Conservation (phyloP, 2,329 filamentous ascomycete species). For the Sporothrix schenckii region DNA sequence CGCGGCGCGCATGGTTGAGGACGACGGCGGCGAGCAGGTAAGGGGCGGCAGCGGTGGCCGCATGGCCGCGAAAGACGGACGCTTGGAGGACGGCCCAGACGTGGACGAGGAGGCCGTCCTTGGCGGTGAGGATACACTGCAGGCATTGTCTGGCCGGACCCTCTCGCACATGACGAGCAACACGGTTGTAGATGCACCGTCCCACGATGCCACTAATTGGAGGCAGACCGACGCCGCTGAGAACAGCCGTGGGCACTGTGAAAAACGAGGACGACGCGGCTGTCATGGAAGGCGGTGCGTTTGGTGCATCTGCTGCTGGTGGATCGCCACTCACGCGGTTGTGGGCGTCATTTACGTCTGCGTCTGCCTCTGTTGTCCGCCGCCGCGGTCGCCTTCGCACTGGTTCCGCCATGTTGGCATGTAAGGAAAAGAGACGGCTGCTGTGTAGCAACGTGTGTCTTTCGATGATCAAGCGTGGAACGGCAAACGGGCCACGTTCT, state of each 20-base stretch:
- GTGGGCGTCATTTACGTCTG: too few species aligned
- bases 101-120: not conserved
- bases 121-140: conserved; percentile 23
- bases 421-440: not conserved
- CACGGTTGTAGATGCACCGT: not conserved
- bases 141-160: not conserved
- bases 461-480: not conserved
- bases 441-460: not conserved
- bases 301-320: not conserved
- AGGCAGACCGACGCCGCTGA: conserved; percentile 23
- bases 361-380: too few species aligned
- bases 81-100: conserved; percentile 34
- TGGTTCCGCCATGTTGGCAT: not conserved
- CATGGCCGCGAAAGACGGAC: conserved; percentile 39
- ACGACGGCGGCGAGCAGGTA: conserved; percentile 43
- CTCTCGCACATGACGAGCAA: too few species aligned
- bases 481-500: not conserved
- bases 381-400: not conserved
- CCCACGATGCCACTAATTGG: not conserved
- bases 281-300: not conserved
- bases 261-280: conserved; percentile 28
- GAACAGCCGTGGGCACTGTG: conserved; percentile 5
- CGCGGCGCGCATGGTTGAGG: conserved; percentile 46
- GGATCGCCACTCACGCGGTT: not conserved
- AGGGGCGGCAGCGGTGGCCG: conserved; percentile 37